These are phyloP conservation scores for Sporobolomyces phaffii DNA, from an alignment of 768 basidiomycete genomes.

Conservation along the genomic window DNA sequence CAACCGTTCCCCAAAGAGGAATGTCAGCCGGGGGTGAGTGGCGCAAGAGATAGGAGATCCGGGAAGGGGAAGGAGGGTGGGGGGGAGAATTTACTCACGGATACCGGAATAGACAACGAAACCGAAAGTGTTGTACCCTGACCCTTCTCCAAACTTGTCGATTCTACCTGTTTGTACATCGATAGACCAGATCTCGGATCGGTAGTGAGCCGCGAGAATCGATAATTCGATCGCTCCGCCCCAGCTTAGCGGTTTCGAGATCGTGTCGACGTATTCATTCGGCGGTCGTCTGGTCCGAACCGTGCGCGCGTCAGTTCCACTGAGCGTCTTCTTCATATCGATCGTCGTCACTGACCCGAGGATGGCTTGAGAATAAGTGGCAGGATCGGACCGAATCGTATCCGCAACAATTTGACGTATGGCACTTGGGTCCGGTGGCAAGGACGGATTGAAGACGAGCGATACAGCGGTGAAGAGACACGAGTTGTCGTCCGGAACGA, in stretches of 20 bases:
- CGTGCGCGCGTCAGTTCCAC: not conserved
- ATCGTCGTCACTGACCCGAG: too few relatives aligned
- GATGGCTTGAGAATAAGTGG: conserved; percentile 74
- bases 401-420: conserved; percentile 80
- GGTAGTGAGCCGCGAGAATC: conserved; percentile 73
- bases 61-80: conserved; percentile 7
- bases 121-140: conserved; percentile 48
- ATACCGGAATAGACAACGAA: conserved; percentile 91
- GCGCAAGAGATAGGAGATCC: too few relatives aligned
- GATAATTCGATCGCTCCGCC: conserved; percentile 89
- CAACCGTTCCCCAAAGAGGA: too few relatives aligned
- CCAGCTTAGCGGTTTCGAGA: conserved; percentile 74
- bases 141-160: conserved; percentile 28
- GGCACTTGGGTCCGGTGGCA: conserved; percentile 59
- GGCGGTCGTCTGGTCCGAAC: conserved; percentile 51
- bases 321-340: conserved; percentile 15
- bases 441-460: conserved; percentile 72
- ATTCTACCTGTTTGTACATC: conserved; percentile 16
- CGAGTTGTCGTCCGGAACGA: conserved; percentile 96
- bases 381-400: conserved; percentile 65
- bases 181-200: conserved; percentile 60
- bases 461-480: conserved; percentile 86
- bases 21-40: too few relatives aligned
- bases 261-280: conserved; percentile 73
- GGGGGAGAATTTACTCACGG: conserved; percentile 48